Base-by-base conservation (phyloP, 805 yeast species). In the Metschnikowia vanudenii region DNA sequence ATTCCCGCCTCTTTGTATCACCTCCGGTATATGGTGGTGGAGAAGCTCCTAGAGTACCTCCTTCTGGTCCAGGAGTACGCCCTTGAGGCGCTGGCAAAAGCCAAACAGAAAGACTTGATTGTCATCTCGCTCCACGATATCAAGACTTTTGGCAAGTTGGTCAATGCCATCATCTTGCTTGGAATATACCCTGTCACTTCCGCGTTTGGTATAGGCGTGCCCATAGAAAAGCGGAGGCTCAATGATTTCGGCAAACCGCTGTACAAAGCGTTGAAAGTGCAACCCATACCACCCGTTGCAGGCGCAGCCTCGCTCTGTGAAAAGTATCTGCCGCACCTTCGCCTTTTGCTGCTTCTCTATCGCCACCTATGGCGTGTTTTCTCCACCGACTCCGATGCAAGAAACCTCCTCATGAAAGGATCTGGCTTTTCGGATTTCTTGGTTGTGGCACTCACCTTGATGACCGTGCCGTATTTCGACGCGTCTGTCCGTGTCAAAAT, bases 111-210 rank as follows among this genome's bases (percentile, higher is more conserved):
- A 35, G 60, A 66, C 39, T 53, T 78, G 41, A 71, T 86, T 10
- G 71, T 85, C 8, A 83, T 92, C 13, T 88, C 97, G 0, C 71
- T 92, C 9, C 90, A 88, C 56, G 98, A 94, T 61, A 82, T 92
- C 76, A 85, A 82, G 60, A 76, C 80, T 3, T 78, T 94, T 46
- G 84, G 85, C 30, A 77, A 74, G 18, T 59, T 92, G 37, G 63
- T 85, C 16, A 85, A 83, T 52, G 47, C 85, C 10, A 70, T 91
- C 1, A 79, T 90, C 0, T 64, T 85, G 1, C 84, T 82, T 52
- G 91, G 96, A 0, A 72, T 92, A 0, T 85, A 84, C 54, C 80
- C 90, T 0, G 77, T 79, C 41, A 51, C 88, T 0, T 78, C 82
- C 0, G 48, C 61, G 1, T 71, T 67, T 8, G 77, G 76, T 2